Evolutionary conservation across 169 alveolate genomes (phyloP).

Genomic region (Amoebophrya sp.): DNA sequence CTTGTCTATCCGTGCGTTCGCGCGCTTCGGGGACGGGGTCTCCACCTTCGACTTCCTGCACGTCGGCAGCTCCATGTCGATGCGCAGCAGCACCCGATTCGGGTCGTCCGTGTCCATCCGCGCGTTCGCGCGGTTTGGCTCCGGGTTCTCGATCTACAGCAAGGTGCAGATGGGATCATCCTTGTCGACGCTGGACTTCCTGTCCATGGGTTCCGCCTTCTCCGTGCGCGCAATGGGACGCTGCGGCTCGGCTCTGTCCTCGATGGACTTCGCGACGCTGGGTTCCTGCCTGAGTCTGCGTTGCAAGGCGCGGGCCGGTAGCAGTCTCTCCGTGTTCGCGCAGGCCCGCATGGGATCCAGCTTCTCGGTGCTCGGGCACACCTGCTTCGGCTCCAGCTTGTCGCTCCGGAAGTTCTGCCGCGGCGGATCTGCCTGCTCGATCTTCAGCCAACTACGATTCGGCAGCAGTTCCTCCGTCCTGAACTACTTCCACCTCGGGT

Average conservation of each 20-base stretch:
- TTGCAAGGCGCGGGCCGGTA: neutral
- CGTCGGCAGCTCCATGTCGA: neutral
- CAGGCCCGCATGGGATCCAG: neutral
- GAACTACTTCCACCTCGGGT: neutral
- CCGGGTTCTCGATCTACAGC: neutral
- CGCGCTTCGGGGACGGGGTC: neutral
- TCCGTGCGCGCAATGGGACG: neutral
- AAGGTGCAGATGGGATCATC: neutral
- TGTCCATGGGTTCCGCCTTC: neutral
- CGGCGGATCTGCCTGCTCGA: neutral
- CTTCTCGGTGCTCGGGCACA: neutral
- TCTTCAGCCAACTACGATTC: neutral
- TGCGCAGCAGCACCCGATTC: neutral
- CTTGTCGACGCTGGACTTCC: neutral
- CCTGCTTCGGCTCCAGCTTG: neutral
- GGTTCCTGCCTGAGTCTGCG: neutral
- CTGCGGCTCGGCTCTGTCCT: neutral
- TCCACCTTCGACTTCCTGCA: constrained; percentile 6
- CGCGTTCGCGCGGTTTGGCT: neutral
- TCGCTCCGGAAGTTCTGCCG: constrained; percentile 3
- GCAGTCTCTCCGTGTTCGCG: neutral
- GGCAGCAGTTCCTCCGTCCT: neutral
- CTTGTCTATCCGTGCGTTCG: neutral
- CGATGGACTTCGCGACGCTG: neutral
- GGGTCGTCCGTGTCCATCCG: constrained; percentile 1